Evolutionary conservation across 306 rosid genomes (phyloP), one percentile per base, ranked within the genome.

Genomic region (Albizia julibrissin): DNA sequence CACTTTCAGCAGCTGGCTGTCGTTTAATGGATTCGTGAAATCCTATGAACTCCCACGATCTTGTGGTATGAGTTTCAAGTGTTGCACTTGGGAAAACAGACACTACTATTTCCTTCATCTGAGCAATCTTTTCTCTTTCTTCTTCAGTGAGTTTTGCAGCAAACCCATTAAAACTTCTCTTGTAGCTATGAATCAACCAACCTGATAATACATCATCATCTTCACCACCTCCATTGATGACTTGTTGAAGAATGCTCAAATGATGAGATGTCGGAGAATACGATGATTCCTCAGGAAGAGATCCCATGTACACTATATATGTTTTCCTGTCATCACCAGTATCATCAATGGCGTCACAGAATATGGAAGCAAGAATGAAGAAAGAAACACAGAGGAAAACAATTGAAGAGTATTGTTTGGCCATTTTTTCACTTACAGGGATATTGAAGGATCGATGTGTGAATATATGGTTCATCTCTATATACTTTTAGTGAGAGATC

Each of bases 11-110:
- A 2, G 13, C 77, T 0, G 65, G 27, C 4, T 73, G 27, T 73
- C 87, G 29, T 22, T 16, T 21, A 10, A 42, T 50, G 8, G 71
- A 43, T 5, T 65, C 39, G 8, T 56, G 5, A 24, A 87, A 75
- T 3, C 91, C 87, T 2, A 86, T 49, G 76, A 87, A 87, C 21
- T 88, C 87, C 91, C 93, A 90, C 3, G 91, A 88, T 8, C 89
- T 83, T 47, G 93, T 88, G 3, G 93, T 82, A 1, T 88, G 91
- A 10, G 74, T 58, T 9, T 82, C 77, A 0, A 47, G 69, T 2
- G 16, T 84, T 68, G 37, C 79, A 68, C 84, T 87, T 0, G 74
- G 84, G 66, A 90, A 87, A 10, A 90, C 86, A 59, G 88, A 90
- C 0, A 84, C 79, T 0, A 84, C 79, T 0, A 87, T 87, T 46